A percentile compares a stretch with the other conserved stretches of the same genome.
phyloP scores from a whole-genome alignment of 2,329 filamentous ascomycete genomes.

The Hypoxylon sp. region DNA sequence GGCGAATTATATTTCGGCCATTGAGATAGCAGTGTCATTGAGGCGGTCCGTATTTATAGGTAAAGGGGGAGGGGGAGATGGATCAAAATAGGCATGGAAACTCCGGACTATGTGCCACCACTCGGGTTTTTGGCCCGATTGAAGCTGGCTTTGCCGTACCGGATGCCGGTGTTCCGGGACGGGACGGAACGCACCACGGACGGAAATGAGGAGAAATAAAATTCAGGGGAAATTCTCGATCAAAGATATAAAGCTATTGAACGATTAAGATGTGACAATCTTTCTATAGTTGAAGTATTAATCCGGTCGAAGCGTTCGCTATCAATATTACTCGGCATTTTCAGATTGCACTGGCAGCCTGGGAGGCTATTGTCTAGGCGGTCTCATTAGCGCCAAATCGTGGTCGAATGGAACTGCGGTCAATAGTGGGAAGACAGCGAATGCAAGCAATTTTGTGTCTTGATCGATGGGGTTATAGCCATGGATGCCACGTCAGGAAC shows the following conservation, averaged over 20 bases:
- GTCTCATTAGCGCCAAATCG: background rate
- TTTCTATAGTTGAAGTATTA: background rate
- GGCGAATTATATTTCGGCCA: background rate
- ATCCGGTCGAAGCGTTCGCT: background rate
- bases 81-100: background rate
- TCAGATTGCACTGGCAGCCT: background rate
- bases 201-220: background rate
- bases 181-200: background rate
- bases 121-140: background rate
- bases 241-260: background rate
- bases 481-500: slow-evolving; percentile 18
- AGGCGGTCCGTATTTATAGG: background rate
- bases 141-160: slow-evolving; percentile 2
- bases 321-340: background rate
- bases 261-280: background rate
- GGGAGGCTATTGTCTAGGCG: background rate
- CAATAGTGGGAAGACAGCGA: background rate
- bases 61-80: background rate
- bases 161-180: background rate
- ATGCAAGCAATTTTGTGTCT: background rate
- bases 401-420: background rate
- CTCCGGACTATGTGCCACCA: background rate
- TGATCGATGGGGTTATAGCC: background rate
- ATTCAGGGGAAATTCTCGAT: background rate
- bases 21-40: background rate